Percentiles rank a stretch among this genome's conserved stretches.
Conservation (phyloP, 108 stramenopile species). For the Skeletonema marinoi region DNA sequence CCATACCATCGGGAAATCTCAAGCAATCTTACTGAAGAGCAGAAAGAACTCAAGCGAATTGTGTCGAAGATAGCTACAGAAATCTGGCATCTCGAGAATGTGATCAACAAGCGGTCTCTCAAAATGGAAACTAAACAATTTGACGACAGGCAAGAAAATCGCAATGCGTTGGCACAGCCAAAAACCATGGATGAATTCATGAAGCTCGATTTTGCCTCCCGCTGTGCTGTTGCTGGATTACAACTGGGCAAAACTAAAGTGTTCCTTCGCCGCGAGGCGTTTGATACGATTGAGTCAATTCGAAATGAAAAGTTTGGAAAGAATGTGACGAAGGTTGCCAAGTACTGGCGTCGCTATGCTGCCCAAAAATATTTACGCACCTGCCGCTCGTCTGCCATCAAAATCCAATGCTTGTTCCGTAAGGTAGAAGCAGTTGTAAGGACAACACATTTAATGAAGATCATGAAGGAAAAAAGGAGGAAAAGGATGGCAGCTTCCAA, state of each 20-base stretch:
- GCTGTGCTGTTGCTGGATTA: constrained; percentile 59
- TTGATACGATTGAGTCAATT: constrained; percentile 60
- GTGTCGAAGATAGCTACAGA: constrained; percentile 50
- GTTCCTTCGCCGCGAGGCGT: constrained; percentile 71
- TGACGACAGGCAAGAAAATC: constrained; percentile 2
- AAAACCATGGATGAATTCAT: constrained; percentile 44
- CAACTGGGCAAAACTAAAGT: constrained; percentile 80
- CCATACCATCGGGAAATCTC: constrained; percentile 47
- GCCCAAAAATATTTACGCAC: constrained; percentile 13
- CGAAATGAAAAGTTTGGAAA: constrained; percentile 50
- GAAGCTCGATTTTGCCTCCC: constrained; percentile 47
- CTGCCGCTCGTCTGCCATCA: constrained; percentile 14
- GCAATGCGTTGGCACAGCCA: constrained; percentile 39
- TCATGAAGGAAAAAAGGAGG: constrained; percentile 23
- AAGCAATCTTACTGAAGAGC: constrained; percentile 42
- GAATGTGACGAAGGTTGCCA: constrained; percentile 44
- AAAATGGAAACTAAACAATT: constrained; percentile 8
- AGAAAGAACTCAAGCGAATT: constrained; percentile 46
- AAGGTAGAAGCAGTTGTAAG: constrained; percentile 23
- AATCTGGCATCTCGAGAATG: constrained; percentile 41
- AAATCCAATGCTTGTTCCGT: constrained; percentile 38
- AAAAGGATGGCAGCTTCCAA: constrained; percentile 40
- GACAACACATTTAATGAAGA: constrained; percentile 34
- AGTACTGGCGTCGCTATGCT: constrained; percentile 37
- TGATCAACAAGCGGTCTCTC: constrained; percentile 17